Evolutionary conservation across 805 yeast genomes (phyloP), one percentile per base, ranked within the genome.

Genomic region (Saturnispora quitensis): DNA sequence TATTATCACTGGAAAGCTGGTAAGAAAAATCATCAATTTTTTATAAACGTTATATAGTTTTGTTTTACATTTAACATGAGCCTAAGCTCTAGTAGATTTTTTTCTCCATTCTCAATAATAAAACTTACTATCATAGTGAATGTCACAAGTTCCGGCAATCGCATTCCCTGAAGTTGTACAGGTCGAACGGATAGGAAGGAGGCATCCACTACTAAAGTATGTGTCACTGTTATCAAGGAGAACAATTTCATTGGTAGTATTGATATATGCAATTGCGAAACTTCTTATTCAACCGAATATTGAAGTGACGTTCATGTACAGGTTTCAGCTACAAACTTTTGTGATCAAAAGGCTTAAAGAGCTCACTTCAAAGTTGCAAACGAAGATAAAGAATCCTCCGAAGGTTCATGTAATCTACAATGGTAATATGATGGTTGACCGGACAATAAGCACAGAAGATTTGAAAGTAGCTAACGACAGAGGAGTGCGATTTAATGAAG

Each of bases 381-480:
- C 60, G 24, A 58, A 58, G 38, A 60, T 65, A 17, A 55, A 66
- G 38, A 60, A 59, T 27, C 67, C 75, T 0, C 75, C 80, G 4
- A 58, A 70, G 3, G 69, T 75, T n/a, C 69, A 69, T 10, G 60
- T 75, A 13, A 74, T 71, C 22, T 71, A 71, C 55, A 72, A 71
- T 38, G 73, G 70, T 27, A 59, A 59, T 22, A 55, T 65, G 24
- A 66, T 69, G 47, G 64, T 69, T 15, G 75, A 71, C 57, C 64
- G 72, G 12, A 62, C 61, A 52, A 56, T 64, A 13, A 50, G 57
- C 2, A 60, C 67, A 0, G 67, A 60, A 31, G 62, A 59, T 20
- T 31, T 31, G 7, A 50, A 45, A 5, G 50, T 35, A n/a, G 28
- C 18, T 33, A 63, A 60, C 15, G 43, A 42, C 15, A 61, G 57